phyloP scores from a whole-genome alignment of 2,329 filamentous ascomycete genomes.

The Iodosphaeria phyllophila region DNA sequence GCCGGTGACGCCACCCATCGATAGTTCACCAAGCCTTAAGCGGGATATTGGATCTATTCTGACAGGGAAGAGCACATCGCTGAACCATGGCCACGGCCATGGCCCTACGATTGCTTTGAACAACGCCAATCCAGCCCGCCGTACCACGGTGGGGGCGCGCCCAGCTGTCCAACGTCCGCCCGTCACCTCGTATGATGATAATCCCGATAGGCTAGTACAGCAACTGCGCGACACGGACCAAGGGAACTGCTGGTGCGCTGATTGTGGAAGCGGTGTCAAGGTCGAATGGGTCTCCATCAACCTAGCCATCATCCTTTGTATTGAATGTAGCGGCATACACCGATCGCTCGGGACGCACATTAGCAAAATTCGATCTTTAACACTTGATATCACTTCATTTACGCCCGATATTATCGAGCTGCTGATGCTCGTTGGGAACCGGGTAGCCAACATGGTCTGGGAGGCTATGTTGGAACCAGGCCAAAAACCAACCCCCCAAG shows the following conservation, averaged over 20 bases:
- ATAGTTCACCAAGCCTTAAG: constrained; percentile 36
- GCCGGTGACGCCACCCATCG: constrained; percentile 18
- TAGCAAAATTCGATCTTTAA: constrained; percentile 89
- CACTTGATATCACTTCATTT: constrained; percentile 88
- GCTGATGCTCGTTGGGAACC: constrained; percentile 77
- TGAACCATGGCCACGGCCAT: constrained; percentile 31
- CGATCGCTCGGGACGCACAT: constrained; percentile 93
- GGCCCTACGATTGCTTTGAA: constrained; percentile 29
- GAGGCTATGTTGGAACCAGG: constrained; percentile 64
- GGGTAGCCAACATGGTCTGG: constrained; percentile 93
- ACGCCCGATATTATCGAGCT: constrained; percentile 94
- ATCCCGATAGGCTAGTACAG: constrained; percentile 71
- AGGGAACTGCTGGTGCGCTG: constrained; percentile 84
- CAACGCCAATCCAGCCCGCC: constrained; percentile 46
- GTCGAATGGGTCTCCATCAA: constrained; percentile 99
- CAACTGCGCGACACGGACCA: constrained; percentile 78
- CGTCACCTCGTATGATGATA: constrained; percentile 60
- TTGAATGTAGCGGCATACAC: constrained; percentile 95
- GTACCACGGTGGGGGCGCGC: constrained; percentile 80
- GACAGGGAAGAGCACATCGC: constrained; percentile 73
- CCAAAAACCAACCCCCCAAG: constrained; percentile 55
- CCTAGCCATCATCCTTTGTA: constrained; percentile 85
- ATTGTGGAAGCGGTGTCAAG: constrained; percentile 80
- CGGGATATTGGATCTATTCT: constrained; percentile 85
- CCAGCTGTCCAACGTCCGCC: constrained; percentile 48